phyloP scores from a whole-genome alignment of 2,329 filamentous ascomycete genomes.

The Gremmenia infestans region DNA sequence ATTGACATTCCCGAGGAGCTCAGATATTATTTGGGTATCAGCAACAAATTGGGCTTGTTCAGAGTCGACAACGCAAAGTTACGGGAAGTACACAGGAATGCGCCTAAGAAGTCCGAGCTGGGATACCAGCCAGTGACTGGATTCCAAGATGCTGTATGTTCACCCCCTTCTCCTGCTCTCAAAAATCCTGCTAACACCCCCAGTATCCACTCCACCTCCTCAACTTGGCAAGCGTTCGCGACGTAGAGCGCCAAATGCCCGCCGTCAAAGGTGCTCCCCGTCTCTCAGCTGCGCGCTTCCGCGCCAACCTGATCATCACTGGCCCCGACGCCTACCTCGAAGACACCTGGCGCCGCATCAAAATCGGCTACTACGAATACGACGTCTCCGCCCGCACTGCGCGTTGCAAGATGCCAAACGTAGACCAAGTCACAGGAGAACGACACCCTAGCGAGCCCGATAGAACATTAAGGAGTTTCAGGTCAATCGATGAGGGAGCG shows the following conservation, averaged over 20 bases:
- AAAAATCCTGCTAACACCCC: conserved; percentile 12
- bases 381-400: conserved; percentile 61
- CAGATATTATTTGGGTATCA: conserved; percentile 60
- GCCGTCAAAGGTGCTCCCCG: conserved; percentile 43
- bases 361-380: conserved; percentile 47
- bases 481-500: conserved; percentile 57
- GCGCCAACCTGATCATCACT: conserved; percentile 67
- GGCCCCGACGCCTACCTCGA: conserved; percentile 62
- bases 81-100: conserved; percentile 55
- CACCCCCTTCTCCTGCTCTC: background rate
- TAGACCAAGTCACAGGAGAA: conserved; percentile 46
- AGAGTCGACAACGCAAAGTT: conserved; percentile 54
- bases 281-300: conserved; percentile 60
- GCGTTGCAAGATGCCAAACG: conserved; percentile 67
- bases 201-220: conserved; percentile 67
- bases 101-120: conserved; percentile 51
- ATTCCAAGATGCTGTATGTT: conserved; percentile 64
- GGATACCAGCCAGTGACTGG: conserved; percentile 62
- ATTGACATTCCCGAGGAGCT: conserved; percentile 58
- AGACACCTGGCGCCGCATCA: conserved; percentile 63
- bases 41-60: conserved; percentile 63
- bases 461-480: conserved; percentile 50
- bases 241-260: conserved; percentile 53
- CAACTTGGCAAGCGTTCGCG: conserved; percentile 58
- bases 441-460: conserved; percentile 47